Conservation (phyloP, 2,329 filamentous ascomycete species). For the Chrysoporthe austroafricana region DNA sequence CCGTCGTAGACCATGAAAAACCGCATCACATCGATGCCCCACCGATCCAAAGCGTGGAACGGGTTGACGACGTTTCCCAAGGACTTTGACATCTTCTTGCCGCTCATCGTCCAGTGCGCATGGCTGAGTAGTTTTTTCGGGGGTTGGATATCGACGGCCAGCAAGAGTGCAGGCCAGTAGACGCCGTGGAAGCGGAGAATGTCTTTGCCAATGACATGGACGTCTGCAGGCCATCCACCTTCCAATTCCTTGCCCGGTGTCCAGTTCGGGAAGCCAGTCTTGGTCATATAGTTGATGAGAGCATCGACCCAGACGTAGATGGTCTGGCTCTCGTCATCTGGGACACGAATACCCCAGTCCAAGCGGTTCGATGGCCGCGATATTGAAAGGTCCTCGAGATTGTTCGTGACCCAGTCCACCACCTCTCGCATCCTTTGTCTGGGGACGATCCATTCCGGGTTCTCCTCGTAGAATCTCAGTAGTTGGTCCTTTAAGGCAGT, state of each 20-base stretch:
- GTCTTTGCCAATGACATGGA: slow-evolving; percentile 95
- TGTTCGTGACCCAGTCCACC: slow-evolving; percentile 72
- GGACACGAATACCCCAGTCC: slow-evolving; percentile 87
- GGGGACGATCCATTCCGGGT: slow-evolving; percentile 79
- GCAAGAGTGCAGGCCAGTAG: slow-evolving; percentile 96
- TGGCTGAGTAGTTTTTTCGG: slow-evolving; percentile 85
- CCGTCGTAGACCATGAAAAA: slow-evolving; percentile 87
- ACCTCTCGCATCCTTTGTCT: slow-evolving; percentile 75
- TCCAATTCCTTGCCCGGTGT: slow-evolving; percentile 63
- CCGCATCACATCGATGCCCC: slow-evolving; percentile 83
- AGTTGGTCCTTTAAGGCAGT: slow-evolving; percentile 80
- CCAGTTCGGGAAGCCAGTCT: slow-evolving; percentile 80
- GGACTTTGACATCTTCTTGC: slow-evolving; percentile 95
- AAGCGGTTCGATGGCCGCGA: slow-evolving; percentile 80
- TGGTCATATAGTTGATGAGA: slow-evolving; percentile 90
- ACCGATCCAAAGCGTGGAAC: slow-evolving; percentile 86
- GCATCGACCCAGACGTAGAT: slow-evolving; percentile 99
- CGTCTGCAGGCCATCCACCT: slow-evolving; percentile 84
- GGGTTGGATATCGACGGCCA: slow-evolving; percentile 80
- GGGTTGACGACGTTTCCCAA: slow-evolving; percentile 95
- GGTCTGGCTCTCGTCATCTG: slow-evolving; percentile 81
- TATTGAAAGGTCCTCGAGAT: slow-evolving; percentile 85
- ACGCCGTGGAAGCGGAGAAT: slow-evolving; percentile 96
- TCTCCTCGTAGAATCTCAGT: slow-evolving; percentile 76
- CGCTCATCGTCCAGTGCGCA: slow-evolving; percentile 92